Evolutionary conservation across 768 basidiomycete genomes (phyloP).

Genomic region (Leccinum disarticulatum): DNA sequence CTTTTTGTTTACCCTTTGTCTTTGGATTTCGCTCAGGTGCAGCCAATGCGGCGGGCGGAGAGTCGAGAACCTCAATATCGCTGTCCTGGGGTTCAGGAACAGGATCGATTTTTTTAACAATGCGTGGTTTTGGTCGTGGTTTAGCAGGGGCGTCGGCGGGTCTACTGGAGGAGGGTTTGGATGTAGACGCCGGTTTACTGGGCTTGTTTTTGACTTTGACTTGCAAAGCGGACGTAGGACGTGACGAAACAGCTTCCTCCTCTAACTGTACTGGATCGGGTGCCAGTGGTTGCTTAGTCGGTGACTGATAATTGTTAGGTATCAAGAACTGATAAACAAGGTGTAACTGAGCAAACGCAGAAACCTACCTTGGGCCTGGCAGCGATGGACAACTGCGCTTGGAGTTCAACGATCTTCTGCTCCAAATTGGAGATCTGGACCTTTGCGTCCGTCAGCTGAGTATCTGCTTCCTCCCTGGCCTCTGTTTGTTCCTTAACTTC

Average conservation of each 20-base stretch:
- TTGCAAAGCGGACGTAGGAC: constrained; percentile 14
- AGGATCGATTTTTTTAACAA: constrained; percentile 16
- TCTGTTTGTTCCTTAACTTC: constrained; percentile 38
- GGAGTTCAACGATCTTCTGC: constrained; percentile 45
- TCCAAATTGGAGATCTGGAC: constrained; percentile 27
- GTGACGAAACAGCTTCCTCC: constrained; percentile 14
- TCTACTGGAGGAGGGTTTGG: constrained; percentile 21
- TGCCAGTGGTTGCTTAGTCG: constrained; percentile 11
- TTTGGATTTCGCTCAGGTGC: constrained; percentile 29
- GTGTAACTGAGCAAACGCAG: constrained; percentile 12
- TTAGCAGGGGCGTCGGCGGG: constrained; percentile 21
- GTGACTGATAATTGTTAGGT: constrained; percentile 8
- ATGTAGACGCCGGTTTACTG: constrained; percentile 11
- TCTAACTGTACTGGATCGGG: constrained; percentile 17
- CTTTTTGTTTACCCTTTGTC: constrained; percentile 42
- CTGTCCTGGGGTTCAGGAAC: constrained; percentile 25
- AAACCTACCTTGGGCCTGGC: constrained; percentile 27
- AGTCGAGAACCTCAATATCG: constrained; percentile 32
- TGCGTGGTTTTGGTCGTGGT: constrained; percentile 24
- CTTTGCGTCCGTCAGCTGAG: constrained; percentile 35
- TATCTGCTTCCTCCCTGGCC: constrained; percentile 37
- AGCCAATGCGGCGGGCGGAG: constrained; percentile 11
- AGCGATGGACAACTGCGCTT: constrained; percentile 42
- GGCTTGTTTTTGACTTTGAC: constrained; percentile 18
- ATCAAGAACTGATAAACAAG: constrained; percentile 3